A percentile compares a stretch with the other conserved stretches of the same genome.
Evolutionary conservation across 2,329 filamentous ascomycete species (phyloP).

Genomic region (Amauroascus niger): DNA sequence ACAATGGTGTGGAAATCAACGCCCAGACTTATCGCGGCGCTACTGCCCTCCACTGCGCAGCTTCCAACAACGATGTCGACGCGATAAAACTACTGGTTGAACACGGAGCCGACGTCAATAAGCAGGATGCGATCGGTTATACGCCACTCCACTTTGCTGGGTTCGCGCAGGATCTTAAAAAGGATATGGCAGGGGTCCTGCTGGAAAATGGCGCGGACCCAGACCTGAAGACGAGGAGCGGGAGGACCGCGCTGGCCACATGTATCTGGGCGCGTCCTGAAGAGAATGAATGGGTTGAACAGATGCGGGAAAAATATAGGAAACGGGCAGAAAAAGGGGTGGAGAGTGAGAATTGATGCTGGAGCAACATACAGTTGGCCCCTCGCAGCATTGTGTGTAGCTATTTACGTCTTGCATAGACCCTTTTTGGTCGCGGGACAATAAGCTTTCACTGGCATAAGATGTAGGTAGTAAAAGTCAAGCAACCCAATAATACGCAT

Average conservation of each 20-base stretch:
- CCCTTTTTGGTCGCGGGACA: too few species aligned
- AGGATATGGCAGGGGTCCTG: conserved; percentile 1
- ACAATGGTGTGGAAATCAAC: conserved; percentile 10
- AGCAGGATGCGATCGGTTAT: not conserved
- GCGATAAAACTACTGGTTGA: conserved; percentile 3
- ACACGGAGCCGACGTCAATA: conserved; percentile 10
- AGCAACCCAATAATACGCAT: too few species aligned
- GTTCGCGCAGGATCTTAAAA: not conserved
- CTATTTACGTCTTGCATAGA: too few species aligned
- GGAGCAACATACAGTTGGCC: too few species aligned
- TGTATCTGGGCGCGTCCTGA: not conserved
- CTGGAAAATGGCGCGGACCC: conserved; percentile 6
- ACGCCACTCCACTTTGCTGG: conserved; percentile 8
- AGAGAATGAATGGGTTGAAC: not conserved
- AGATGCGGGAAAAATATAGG: not conserved
- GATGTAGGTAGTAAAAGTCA: too few species aligned
- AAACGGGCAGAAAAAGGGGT: not conserved
- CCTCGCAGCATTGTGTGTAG: too few species aligned
- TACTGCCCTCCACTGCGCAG: conserved; percentile 7
- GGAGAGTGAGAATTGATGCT: not conserved
- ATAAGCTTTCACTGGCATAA: too few species aligned
- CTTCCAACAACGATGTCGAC: not conserved
- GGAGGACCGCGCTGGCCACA: not conserved
- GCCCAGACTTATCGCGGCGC: not conserved
- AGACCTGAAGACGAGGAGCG: not conserved